A percentile compares a stretch with the other conserved stretches of the same genome.
phyloP scores from a whole-genome alignment of 1,284 basidiomycete genomes.

The Ceratobasidium sp. region DNA sequence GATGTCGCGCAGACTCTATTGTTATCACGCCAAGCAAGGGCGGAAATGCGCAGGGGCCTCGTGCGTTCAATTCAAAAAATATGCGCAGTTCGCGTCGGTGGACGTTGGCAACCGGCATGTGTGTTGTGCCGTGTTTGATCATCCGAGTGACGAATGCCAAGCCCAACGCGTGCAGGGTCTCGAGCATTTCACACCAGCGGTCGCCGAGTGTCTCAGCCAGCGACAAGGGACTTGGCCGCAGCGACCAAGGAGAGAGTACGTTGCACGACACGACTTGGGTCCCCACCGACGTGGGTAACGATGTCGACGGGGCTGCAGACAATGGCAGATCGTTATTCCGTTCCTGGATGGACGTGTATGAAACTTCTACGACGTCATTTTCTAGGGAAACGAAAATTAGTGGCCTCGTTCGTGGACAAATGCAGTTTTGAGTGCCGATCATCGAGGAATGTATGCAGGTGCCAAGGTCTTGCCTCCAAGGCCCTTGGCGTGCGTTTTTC shows the following conservation, averaged over 20 bases:
- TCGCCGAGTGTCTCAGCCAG: neutral
- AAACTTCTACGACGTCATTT: constrained; percentile 18
- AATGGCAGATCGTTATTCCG: constrained; percentile 1
- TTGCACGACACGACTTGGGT: neutral
- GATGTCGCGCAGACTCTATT: neutral
- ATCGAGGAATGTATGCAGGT: too few species aligned
- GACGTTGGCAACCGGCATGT: neutral
- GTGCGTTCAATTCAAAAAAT: too few species aligned
- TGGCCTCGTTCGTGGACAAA: too few species aligned
- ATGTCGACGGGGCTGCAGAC: too few species aligned
- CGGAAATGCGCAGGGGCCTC: neutral
- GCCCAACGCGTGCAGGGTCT: constrained; percentile 1
- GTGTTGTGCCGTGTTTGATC: neutral
- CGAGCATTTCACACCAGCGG: neutral
- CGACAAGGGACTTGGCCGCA: neutral
- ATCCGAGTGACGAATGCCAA: constrained; percentile 29
- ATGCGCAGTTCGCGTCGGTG: constrained; percentile 9
- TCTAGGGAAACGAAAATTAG: neutral
- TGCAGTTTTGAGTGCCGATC: constrained; percentile 12
- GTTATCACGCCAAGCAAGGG: constrained; percentile 7
- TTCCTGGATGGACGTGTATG: neutral
- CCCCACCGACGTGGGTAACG: too few species aligned
- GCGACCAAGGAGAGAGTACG: neutral
- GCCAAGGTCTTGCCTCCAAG: constrained; percentile 8
- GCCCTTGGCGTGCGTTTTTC: neutral